Percentiles rank a stretch among this genome's conserved stretches.
These are phyloP conservation scores for Endoconidiophora polonica DNA, from an alignment of 2,329 filamentous ascomycete genomes.

Conservation along the genomic window DNA sequence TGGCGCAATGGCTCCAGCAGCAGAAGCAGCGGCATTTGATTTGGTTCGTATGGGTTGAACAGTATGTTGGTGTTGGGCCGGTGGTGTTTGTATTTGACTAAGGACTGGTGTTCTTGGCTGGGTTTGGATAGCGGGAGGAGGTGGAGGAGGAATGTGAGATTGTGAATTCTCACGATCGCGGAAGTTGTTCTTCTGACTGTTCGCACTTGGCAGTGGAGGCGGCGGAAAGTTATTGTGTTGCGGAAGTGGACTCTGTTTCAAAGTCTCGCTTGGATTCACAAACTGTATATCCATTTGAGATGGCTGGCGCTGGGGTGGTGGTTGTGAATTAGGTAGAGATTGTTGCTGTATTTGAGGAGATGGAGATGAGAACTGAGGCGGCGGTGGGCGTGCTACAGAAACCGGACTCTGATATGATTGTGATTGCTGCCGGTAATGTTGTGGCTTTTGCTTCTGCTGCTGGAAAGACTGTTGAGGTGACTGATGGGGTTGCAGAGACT, in stretches of 20 bases:
- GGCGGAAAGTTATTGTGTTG: slow-evolving; percentile 10
- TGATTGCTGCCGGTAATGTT: slow-evolving; percentile 10
- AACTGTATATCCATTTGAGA: slow-evolving; percentile 10
- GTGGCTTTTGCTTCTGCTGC: slow-evolving; percentile 16
- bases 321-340: slow-evolving; percentile 2
- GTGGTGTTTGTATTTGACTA: slow-evolving; percentile 9
- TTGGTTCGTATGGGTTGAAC: slow-evolving; percentile 20
- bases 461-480: slow-evolving; percentile 19
- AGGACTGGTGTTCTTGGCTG: slow-evolving; percentile 11
- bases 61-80: slow-evolving; percentile 16
- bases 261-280: slow-evolving; percentile 10
- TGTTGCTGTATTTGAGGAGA: slow-evolving; percentile 14
- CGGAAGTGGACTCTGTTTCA: slow-evolving; percentile 6
- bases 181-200: not conserved
- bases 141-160: slow-evolving; percentile 16
- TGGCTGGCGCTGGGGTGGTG: slow-evolving; percentile 5
- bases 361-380: slow-evolving; percentile 15
- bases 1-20: not conserved
- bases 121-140: slow-evolving; percentile 15
- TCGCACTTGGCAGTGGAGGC: slow-evolving; percentile 1
- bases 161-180: too few species aligned
- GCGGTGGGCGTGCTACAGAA: slow-evolving; percentile 6
- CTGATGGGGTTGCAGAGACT: slow-evolving; percentile 15
- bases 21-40: slow-evolving; percentile 15
- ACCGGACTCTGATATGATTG: slow-evolving; percentile 8